Percentiles rank a stretch among this genome's conserved stretches.
These are phyloP conservation scores for Melampsora medusae DNA, from an alignment of 1,284 basidiomycete species.

Conservation along the genomic window DNA sequence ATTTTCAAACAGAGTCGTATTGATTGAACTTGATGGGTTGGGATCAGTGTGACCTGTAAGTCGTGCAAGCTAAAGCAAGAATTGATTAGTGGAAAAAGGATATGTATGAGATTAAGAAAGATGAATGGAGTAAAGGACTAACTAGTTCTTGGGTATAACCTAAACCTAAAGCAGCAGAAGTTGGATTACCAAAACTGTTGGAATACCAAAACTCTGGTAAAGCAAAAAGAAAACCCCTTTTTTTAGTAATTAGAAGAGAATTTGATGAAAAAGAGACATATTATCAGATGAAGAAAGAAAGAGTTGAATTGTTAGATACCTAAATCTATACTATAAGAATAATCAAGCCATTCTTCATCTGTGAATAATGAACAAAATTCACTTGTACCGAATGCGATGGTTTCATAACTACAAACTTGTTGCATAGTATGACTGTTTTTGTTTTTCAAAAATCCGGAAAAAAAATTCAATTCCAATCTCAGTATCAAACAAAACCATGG, in stretches of 20 bases:
- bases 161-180: conserved; percentile 55
- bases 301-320: conserved; percentile 13
- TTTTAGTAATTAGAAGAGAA: background rate
- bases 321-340: conserved; percentile 53
- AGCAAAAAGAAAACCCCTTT: no score
- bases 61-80: conserved; percentile 62
- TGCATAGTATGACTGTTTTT: conserved; percentile 50
- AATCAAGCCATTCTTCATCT: conserved; percentile 66
- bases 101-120: background rate
- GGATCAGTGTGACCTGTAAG: conserved; percentile 70
- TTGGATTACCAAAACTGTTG: conserved; percentile 53
- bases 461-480: conserved; percentile 47
- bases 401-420: conserved; percentile 54
- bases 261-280: background rate
- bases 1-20: conserved; percentile 71
- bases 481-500: conserved; percentile 24
- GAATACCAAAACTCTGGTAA: conserved; percentile 39
- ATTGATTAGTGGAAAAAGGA: background rate
- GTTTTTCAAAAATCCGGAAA: background rate
- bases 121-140: background rate
- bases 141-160: conserved; percentile 58
- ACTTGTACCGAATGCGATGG: conserved; percentile 58
- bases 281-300: no score
- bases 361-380: conserved; percentile 64
- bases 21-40: conserved; percentile 71